phyloP scores from a whole-genome alignment of 805 yeast genomes.

The Candida taoyuanica region DNA sequence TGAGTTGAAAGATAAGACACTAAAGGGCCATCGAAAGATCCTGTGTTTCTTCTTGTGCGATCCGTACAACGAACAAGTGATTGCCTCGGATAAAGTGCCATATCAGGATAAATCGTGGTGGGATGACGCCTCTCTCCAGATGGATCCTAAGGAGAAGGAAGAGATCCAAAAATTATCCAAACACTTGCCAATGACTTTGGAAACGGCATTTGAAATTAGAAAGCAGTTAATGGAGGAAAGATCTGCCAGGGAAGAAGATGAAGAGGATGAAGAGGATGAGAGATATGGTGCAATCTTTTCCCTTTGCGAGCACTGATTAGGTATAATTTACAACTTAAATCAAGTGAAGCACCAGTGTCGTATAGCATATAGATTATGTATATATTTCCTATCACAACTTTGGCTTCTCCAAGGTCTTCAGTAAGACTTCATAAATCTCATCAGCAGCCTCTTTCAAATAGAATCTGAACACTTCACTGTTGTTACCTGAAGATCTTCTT shows the following conservation, averaged over 20 bases:
- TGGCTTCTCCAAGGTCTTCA: conserved; percentile 14
- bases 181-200: conserved; percentile 5
- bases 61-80: conserved; percentile 6
- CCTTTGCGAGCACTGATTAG: conserved; percentile 8
- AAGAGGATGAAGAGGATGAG: conserved; percentile 1
- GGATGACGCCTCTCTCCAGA: conserved; percentile 1
- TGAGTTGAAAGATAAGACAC: conserved; percentile 7
- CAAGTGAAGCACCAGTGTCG: no score
- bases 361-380: background rate
- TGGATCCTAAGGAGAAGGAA: conserved; percentile 1
- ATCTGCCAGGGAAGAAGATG: background rate
- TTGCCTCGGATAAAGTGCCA: conserved; percentile 2
- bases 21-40: conserved; percentile 8
- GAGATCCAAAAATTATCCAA: background rate
- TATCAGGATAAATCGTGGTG: conserved; percentile 7
- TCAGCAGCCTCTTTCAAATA: conserved; percentile 75
- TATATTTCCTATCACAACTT: conserved; percentile 6
- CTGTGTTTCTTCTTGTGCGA: conserved; percentile 10
- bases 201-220: conserved; percentile 3
- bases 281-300: conserved; percentile 2
- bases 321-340: no score
- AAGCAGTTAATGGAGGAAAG: conserved; percentile 10
- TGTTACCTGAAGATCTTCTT: conserved; percentile 55
- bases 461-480: conserved; percentile 54
- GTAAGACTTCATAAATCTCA: conserved; percentile 67